phyloP scores from a whole-genome alignment of 169 alveolate species.

The Cryptosporidium viatorum region DNA sequence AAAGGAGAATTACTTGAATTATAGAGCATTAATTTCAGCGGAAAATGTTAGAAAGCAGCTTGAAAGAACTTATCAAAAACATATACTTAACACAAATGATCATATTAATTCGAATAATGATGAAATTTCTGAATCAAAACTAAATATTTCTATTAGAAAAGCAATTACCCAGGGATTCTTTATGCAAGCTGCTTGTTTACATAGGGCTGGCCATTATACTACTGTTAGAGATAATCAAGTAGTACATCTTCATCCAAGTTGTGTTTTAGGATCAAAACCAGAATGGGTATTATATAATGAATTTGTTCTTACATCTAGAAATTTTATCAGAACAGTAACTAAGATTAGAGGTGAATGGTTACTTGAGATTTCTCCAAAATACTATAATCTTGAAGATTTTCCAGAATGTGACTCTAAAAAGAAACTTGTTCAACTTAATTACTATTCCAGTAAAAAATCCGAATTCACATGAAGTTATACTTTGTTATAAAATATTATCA shows the following conservation, averaged over 20 bases:
- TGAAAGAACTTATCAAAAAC: slow-evolving; percentile 83
- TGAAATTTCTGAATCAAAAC: slow-evolving; percentile 57
- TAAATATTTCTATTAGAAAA: slow-evolving; percentile 81
- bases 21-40: slow-evolving; percentile 92
- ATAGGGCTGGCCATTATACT: slow-evolving; percentile 91
- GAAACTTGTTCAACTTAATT: slow-evolving; percentile 74
- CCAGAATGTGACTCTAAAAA: slow-evolving; percentile 84
- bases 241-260: slow-evolving; percentile 98
- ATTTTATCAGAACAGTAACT: slow-evolving; percentile 95
- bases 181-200: slow-evolving; percentile 92
- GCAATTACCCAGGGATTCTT: slow-evolving; percentile 92
- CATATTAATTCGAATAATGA: slow-evolving; percentile 65
- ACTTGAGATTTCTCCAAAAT: slow-evolving; percentile 89
- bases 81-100: slow-evolving; percentile 80
- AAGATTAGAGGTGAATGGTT: slow-evolving; percentile 92
- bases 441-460: neutral
- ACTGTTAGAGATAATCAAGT: slow-evolving; percentile 95
- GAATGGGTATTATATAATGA: slow-evolving; percentile 97
- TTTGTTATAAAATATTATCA: too few species aligned
- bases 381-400: slow-evolving; percentile 87
- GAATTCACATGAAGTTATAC: neutral
- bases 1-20: slow-evolving; percentile 88
- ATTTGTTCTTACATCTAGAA: slow-evolving; percentile 96
- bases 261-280: slow-evolving; percentile 94
- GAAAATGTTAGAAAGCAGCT: slow-evolving; percentile 91